Base-by-base conservation (phyloP, 1,284 basidiomycete genomes). In the Ceratobasidium sp. region DNA sequence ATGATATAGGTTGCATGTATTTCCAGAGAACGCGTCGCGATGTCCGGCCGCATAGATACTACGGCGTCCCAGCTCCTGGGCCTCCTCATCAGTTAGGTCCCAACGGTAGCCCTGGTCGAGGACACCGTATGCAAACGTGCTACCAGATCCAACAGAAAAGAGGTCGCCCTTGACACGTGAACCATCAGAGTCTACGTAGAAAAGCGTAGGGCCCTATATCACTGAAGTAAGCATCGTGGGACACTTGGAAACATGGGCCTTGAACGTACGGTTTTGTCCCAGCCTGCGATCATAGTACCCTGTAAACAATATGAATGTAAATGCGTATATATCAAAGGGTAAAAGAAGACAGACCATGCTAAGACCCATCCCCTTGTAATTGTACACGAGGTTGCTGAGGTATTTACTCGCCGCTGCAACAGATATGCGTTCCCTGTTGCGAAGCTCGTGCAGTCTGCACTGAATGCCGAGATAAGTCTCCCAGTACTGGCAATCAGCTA, bases 261-360 rank as follows among this genome's bases (percentile, higher is more conserved):
- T 61, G 7, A 13, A 86, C 92, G 81, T 80, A 94, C 94, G 12
- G 97, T 98, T 89, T 99, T 99, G 87, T 99, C 98, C 97, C 97
- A 99, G 40, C 98, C 98, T 83, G 97, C 99, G 81, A 99, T 98
- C 98, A 99, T 99, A 1, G 98, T 99, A 77, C 98, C 98, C 95
- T 96, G 80, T 54, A n/a, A 15, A 20, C 20, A 5, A 33, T 20
- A 50, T 38, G 48, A 42, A 28, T 42, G 74, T 13, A 17, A n/a
- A 52, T 33, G 42, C n/a, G 17, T 44, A 4, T 54, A 15, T 52
- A 26, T 13, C 17, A 12, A 20, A 42, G 44, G 57, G 23, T 20
- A 44, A 52, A 46, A n/a, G 65, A 59, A 42, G 52, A 83, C 89
- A 52, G 78, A 95, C 95, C 97, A 99, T 99, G 84, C 96, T 97